Evolutionary conservation across 1,139 yeast genomes (phyloP), one percentile per base, ranked within the genome.

Genomic region (Kazachstania sp.): DNA sequence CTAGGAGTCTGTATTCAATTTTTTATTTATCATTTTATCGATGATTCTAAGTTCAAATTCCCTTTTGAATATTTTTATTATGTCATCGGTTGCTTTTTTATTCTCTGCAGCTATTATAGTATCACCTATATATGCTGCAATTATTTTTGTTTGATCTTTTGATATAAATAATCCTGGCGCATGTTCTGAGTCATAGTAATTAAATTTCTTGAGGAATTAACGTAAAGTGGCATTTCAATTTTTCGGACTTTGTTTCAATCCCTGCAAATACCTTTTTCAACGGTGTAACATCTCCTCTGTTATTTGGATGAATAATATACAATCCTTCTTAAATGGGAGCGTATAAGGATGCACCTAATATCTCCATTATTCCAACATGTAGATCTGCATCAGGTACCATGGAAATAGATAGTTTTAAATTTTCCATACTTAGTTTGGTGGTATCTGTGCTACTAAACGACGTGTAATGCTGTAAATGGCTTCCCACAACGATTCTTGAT

Each of bases 271-370:
- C 36, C 18, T 39, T 43, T 12, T 30, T 32, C n/a, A 39, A 36
- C 4, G 31, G 43, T 2, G 31, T 36, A 3, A 41, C 44, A 1
- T 8, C n/a, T 9, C 30, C 19, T n/a, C 23, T 37, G 19, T 47
- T 35, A 3, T 45, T 4, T n/a, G 48, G 48, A 42, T 47, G 48
- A 4, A 32, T 26, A n/a, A 47, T 28, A 16, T 31, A 43, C 13
- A 47, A 13, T 15, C 38, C 38, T 29, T 45, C 49, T 9, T 49
- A 43, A 4, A 49, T 13, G 2, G 26, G 30, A 9, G 50, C 49
- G 41, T 47, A 42, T 26, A 47, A 30, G 18, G 45, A 49, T 13
- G 49, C 49, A 43, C 45, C 46, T 15, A 43, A 47, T 12, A 49
- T 47, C 23, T 49, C 50, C 11, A 42, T 13, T 4, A 49, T 47